These are phyloP conservation scores for Lecanicillium sp. DNA, from an alignment of 2,329 filamentous ascomycete genomes.

Conservation along the genomic window DNA sequence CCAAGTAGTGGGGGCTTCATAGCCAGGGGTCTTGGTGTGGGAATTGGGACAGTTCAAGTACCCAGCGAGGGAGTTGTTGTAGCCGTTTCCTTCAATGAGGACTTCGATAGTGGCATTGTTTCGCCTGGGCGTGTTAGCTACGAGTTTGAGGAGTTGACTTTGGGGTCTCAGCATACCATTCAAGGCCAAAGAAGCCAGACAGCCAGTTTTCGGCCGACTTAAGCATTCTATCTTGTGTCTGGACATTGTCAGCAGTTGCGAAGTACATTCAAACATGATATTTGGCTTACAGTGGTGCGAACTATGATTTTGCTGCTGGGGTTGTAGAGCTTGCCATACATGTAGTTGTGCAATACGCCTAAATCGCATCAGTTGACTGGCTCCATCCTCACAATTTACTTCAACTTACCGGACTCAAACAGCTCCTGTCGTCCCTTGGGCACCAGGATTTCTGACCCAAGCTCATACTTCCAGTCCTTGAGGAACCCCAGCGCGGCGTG, in stretches of 20 bases:
- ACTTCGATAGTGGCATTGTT: conserved; percentile 67
- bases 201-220: conserved; percentile 73
- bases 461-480: conserved; percentile 60
- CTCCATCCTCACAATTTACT: neutral
- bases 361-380: neutral
- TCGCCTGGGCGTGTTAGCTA: conserved; percentile 35
- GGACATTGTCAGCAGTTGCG: conserved; percentile 16
- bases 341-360: conserved; percentile 65
- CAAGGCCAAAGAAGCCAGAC: conserved; percentile 71
- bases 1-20: conserved; percentile 54
- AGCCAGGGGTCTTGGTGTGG: conserved; percentile 43
- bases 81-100: conserved; percentile 57
- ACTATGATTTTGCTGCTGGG: conserved; percentile 67
- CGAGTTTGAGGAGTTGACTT: neutral
- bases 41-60: conserved; percentile 61
- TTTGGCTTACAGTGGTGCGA: conserved; percentile 51
- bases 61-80: conserved; percentile 67
- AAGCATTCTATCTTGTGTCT: conserved; percentile 70
- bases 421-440: conserved; percentile 67
- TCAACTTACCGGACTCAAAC: conserved; percentile 53
- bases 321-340: conserved; percentile 66
- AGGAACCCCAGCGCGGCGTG: conserved; percentile 58
- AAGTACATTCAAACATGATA: neutral
- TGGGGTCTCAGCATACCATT: conserved; percentile 47
- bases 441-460: conserved; percentile 67